A percentile compares a stretch with the other conserved stretches of the same genome.
These are phyloP conservation scores for Davidsoniella australis DNA, from an alignment of 2,329 filamentous ascomycete species.

Conservation along the genomic window DNA sequence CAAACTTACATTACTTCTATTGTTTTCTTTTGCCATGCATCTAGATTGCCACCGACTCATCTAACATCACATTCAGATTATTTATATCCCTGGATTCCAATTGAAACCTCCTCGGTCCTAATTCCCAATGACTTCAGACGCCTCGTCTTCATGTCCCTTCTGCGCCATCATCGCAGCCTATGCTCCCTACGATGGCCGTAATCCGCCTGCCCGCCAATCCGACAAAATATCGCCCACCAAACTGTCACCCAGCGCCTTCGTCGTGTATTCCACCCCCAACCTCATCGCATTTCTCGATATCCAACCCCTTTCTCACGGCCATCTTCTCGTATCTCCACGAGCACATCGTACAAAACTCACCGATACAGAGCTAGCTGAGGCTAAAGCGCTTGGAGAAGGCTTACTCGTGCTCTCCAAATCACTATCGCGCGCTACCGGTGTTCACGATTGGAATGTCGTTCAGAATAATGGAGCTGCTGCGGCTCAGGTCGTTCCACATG, in stretches of 20 bases:
- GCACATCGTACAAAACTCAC: constrained; percentile 62
- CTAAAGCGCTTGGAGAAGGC: constrained; percentile 47
- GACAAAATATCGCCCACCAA: constrained; percentile 17
- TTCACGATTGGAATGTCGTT: constrained; percentile 85
- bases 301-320: constrained; percentile 67
- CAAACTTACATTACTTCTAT: no score
- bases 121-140: not conserved
- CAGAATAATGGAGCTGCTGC: constrained; percentile 88
- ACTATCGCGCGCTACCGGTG: constrained; percentile 49
- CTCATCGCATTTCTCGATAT: constrained; percentile 88
- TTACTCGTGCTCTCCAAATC: constrained; percentile 59
- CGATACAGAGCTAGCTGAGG: constrained; percentile 38
- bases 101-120: not conserved
- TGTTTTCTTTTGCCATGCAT: not conserved
- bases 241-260: constrained; percentile 31
- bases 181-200: constrained; percentile 27
- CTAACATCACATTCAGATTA: no score
- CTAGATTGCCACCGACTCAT: no score
- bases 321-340: constrained; percentile 68
- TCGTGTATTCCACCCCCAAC: constrained; percentile 62
- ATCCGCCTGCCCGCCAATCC: constrained; percentile 24
- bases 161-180: constrained; percentile 40
- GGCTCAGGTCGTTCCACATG: constrained; percentile 81
- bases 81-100: no score
- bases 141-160: constrained; percentile 34